phyloP scores from a whole-genome alignment of 2,329 filamentous ascomycete species.

The Ascosphaera aggregata region DNA sequence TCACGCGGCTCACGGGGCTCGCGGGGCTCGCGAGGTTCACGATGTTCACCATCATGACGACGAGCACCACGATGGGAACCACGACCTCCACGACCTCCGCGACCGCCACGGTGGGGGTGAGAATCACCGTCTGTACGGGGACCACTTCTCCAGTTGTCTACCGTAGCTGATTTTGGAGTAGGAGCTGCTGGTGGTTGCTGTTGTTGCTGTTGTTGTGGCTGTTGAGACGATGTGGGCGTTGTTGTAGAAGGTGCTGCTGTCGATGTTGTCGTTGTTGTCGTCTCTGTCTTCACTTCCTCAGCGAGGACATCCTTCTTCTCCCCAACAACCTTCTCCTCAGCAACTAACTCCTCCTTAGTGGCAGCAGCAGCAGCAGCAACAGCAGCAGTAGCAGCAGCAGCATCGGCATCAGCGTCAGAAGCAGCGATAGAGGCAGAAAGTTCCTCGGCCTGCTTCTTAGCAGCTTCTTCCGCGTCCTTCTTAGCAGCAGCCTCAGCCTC shows the following conservation, averaged over 20 bases:
- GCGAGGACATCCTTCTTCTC: constrained; percentile 21
- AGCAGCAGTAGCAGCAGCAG: not conserved
- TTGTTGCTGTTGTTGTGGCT: not conserved
- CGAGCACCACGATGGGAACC: constrained; percentile 3
- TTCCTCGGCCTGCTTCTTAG: constrained; percentile 18
- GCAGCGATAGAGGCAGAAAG: not conserved
- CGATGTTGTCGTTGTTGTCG: not conserved
- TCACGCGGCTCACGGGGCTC: constrained; percentile 2
- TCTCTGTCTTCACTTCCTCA: constrained; percentile 23
- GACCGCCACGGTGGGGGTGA: not conserved
- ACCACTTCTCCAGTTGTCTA: constrained; percentile 19
- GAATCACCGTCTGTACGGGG: not conserved
- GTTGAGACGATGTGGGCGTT: too few species aligned
- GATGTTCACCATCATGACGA: constrained; percentile 1
- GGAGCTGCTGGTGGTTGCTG: constrained; percentile 5
- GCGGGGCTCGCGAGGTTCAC: constrained; percentile 2
- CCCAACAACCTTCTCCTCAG: too few species aligned
- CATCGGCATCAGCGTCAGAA: not conserved
- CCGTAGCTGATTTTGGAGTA: constrained; percentile 14
- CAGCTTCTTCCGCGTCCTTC: constrained; percentile 17
- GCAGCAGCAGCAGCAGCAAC: too few species aligned
- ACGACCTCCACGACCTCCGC: too few species aligned
- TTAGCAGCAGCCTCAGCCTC: constrained; percentile 28
- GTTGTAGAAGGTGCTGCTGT: too few species aligned
- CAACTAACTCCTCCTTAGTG: too few species aligned